These are phyloP conservation scores for Suhomyces taliae DNA, from an alignment of 1,139 yeast genomes.

Conservation along the genomic window DNA sequence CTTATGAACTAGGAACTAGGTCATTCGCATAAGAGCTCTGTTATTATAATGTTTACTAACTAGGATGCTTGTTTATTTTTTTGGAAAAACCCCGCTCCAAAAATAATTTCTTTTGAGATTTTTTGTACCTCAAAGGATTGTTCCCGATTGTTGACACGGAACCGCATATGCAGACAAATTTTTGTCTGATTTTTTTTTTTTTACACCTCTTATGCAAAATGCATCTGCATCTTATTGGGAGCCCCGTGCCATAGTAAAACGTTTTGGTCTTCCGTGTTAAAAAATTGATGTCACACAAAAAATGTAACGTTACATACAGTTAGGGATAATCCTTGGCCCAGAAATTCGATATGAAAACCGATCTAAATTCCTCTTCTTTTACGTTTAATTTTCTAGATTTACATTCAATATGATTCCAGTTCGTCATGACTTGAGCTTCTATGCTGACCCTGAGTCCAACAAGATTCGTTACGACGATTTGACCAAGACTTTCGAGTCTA, in stretches of 20 bases:
- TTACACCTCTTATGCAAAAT: not conserved
- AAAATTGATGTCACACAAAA: not conserved
- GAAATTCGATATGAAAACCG: not conserved
- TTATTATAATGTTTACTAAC: too few species aligned
- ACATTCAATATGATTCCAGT: slow-evolving; percentile 27
- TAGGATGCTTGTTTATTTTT: too few species aligned
- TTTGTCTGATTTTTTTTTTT: too few species aligned
- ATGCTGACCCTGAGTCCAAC: slow-evolving; percentile 29
- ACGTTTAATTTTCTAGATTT: not conserved
- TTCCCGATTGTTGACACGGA: not conserved
- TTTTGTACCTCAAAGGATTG: not conserved
- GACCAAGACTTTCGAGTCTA: slow-evolving; percentile 18
- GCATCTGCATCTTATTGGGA: not conserved
- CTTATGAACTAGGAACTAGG: too few species aligned
- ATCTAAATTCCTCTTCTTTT: not conserved
- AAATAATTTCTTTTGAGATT: not conserved
- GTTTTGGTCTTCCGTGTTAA: not conserved
- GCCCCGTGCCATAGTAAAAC: not conserved
- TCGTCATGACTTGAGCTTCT: slow-evolving; percentile 36
- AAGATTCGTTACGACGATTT: slow-evolving; percentile 28
- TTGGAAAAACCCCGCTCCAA: not conserved
- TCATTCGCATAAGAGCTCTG: too few species aligned
- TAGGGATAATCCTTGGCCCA: not conserved
- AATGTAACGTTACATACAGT: slow-evolving; percentile 6
- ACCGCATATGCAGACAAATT: too few species aligned